Base-by-base conservation (phyloP, 306 rosid species). In the Castanospermum australe region DNA sequence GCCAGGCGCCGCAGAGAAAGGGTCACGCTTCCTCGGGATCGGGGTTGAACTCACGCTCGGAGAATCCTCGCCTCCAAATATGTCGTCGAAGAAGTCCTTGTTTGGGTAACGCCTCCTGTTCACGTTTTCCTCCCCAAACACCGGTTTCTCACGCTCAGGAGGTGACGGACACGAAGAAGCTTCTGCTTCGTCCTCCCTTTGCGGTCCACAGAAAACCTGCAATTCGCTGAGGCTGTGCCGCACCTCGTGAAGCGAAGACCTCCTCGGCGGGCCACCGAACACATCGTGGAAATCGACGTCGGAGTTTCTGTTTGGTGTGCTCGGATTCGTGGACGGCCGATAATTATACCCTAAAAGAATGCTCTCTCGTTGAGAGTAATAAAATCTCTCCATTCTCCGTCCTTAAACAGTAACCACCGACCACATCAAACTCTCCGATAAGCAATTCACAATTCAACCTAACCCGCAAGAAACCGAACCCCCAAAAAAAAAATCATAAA, bases 191-290 rank as follows among this genome's bases (percentile, higher is more conserved):
- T 30, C 79, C 39, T 33, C 77, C 85, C 8, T 72, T 80, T 42
- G 52, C 47, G 5, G 45, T 79, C 50, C 76, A 9, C 20, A n/a
- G 55, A 66, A 50, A 50, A 54, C 90, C 56, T 44, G 48, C 52
- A 71, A 52, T 21, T 71, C 79, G 24, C 63, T 55, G 81, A 66
- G 56, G 79, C 88, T 78, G 52, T 42, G 18, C 67, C 87, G 74
- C 77, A 32, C 36, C 20, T 90, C 96, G 24, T 70, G 84, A 42
- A 57, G 10, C 4, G 97, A 91, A 4, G 90, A 85, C 54, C 93
- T 81, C 73, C 91, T 84, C 3, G 98, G 99, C 2, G 99, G 99
- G 0, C 99, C 99, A 0, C 99, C 96, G 18, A 93, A 96, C 54
- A 96, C 98, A 45, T 91, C 99, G 56, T 82, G 66, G 50, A 96